phyloP scores from a whole-genome alignment of 2,329 filamentous ascomycete species.

The Shiraia sp. region DNA sequence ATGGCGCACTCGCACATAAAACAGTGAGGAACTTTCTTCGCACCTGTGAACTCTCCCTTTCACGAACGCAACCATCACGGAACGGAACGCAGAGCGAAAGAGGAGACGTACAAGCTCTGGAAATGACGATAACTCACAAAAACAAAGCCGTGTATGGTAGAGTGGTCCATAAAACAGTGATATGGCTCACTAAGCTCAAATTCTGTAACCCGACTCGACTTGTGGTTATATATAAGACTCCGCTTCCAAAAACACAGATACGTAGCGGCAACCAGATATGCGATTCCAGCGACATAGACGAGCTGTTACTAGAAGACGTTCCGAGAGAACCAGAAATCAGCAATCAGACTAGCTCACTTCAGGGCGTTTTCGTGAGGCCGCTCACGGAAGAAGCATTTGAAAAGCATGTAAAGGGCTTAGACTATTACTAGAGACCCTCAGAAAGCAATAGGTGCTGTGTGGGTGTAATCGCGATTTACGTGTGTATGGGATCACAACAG shows the following conservation, averaged over 20 bases:
- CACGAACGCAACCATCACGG: conserved; percentile 2
- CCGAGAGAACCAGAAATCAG: conserved; percentile 1
- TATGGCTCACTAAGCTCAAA: conserved; percentile 1
- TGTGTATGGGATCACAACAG: too few species aligned
- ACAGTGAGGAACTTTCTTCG: conserved; percentile 3
- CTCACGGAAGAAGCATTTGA: conserved; percentile 10
- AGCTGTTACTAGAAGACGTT: neutral
- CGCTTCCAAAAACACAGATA: conserved; percentile 1
- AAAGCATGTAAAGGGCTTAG: conserved; percentile 10
- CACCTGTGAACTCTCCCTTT: conserved; percentile 1
- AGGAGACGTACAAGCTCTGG: conserved; percentile 7
- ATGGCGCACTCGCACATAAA: neutral
- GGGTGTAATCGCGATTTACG: too few species aligned
- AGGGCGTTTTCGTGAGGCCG: conserved; percentile 9
- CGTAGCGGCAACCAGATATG: neutral
- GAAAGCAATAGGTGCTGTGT: too few species aligned
- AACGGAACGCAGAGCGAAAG: conserved; percentile 1
- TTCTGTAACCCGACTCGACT: conserved; percentile 3
- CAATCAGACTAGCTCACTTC: neutral
- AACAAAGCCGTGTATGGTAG: conserved; percentile 1
- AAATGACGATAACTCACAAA: conserved; percentile 10
- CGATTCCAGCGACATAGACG: neutral
- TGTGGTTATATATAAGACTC: conserved; percentile 9
- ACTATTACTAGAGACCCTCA: too few species aligned
- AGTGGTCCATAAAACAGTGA: conserved; percentile 1